Percentiles rank a stretch among this genome's conserved stretches.
Evolutionary conservation across 2,329 filamentous ascomycete genomes (phyloP).

Genomic region (Endocalyx cinctus): DNA sequence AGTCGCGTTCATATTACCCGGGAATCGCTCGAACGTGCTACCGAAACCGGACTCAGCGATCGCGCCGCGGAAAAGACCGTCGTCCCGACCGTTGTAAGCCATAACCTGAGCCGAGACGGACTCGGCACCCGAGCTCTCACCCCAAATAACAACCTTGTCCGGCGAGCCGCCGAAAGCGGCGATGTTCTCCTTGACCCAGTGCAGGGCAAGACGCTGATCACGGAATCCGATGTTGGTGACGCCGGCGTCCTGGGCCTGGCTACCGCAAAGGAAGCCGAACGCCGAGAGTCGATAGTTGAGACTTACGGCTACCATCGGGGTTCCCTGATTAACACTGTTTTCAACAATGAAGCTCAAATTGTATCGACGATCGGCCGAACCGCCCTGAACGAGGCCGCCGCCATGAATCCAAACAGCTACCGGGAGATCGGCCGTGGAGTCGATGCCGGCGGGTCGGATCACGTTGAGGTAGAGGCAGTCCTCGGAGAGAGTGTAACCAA

Average conservation of each 20-base stretch:
- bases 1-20: conserved; percentile 25
- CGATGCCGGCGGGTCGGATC: conserved; percentile 18
- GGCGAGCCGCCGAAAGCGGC: conserved; percentile 34
- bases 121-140: conserved; percentile 41
- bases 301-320: conserved; percentile 42
- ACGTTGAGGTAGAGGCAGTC: conserved; percentile 28
- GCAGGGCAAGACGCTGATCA: conserved; percentile 39
- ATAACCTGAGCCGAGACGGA: conserved; percentile 38
- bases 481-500: conserved; percentile 16
- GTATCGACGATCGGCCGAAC: conserved; percentile 43
- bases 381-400: conserved; percentile 23
- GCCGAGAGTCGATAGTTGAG: conserved; percentile 43
- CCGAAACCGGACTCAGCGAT: conserved; percentile 39
- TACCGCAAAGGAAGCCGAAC: conserved; percentile 43
- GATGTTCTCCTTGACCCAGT: conserved; percentile 35
- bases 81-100: conserved; percentile 34
- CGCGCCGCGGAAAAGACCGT: conserved; percentile 14
- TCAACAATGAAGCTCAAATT: conserved; percentile 55
- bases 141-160: conserved; percentile 38
- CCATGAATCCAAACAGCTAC: conserved; percentile 57
- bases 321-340: conserved; percentile 37
- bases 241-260: conserved; percentile 33
- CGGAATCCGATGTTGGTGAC: conserved; percentile 42
- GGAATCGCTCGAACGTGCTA: conserved; percentile 22
- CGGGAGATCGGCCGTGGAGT: conserved; percentile 28